Conservation (phyloP, 2,329 filamentous ascomycete species). For the Arachnomyces sp. region DNA sequence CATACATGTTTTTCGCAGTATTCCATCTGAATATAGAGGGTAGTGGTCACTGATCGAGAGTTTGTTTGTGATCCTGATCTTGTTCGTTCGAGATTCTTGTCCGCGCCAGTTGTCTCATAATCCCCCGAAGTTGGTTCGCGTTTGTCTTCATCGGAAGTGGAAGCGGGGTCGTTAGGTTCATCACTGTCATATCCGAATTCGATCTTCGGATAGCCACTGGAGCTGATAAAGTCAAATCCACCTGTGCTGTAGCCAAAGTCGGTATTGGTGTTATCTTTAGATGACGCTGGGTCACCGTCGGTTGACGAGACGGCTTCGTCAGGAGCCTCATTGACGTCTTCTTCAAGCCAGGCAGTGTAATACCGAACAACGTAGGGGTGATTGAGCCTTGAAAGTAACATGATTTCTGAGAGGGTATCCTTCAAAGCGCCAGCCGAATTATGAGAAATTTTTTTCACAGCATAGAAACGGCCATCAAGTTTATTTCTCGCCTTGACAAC, state of each 20-base stretch:
- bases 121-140: constrained; percentile 17
- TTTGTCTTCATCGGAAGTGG: constrained; percentile 26
- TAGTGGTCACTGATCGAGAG: constrained; percentile 56
- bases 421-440: constrained; percentile 57
- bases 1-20: constrained; percentile 82
- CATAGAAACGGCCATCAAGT: constrained; percentile 86
- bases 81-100: constrained; percentile 31
- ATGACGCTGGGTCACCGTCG: constrained; percentile 44
- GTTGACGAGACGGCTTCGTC: constrained; percentile 39
- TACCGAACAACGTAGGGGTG: constrained; percentile 85
- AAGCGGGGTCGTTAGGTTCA: constrained; percentile 33
- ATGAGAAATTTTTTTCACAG: constrained; percentile 91
- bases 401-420: constrained; percentile 71
- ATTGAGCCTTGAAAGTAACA: constrained; percentile 82
- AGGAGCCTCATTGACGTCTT: constrained; percentile 39
- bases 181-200: constrained; percentile 62
- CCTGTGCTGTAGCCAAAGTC: constrained; percentile 65
- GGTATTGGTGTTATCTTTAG: constrained; percentile 39
- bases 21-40: constrained; percentile 97
- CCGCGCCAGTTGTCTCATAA: constrained; percentile 18
- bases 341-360: constrained; percentile 90
- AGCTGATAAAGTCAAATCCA: constrained; percentile 89
- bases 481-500: constrained; percentile 94
- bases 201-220: constrained; percentile 65
- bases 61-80: constrained; percentile 42